A percentile compares a stretch with the other conserved stretches of the same genome.
These are phyloP conservation scores for Luzula sylvatica DNA, from an alignment of 176 grass and related monocot species.

Conservation along the genomic window DNA sequence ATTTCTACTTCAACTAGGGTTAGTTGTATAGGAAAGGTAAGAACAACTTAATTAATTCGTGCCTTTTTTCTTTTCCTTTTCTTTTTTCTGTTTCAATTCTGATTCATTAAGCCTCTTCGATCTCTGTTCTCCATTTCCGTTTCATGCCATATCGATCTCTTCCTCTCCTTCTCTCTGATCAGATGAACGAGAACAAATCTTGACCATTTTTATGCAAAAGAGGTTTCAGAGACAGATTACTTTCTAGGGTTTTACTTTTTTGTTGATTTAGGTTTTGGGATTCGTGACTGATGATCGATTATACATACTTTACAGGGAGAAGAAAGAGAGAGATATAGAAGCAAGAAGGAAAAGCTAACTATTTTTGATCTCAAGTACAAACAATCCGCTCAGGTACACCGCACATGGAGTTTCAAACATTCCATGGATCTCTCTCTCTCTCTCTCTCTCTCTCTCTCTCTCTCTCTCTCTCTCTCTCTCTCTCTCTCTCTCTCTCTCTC, in stretches of 20 bases:
- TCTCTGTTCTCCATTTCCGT: not conserved
- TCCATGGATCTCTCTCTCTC: too few relatives aligned
- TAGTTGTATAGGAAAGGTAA: constrained; percentile 17
- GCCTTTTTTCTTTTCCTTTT: constrained; percentile 6
- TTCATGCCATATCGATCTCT: not conserved
- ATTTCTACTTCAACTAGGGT: constrained; percentile 15
- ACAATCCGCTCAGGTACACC: too few relatives aligned
- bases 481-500: too few relatives aligned
- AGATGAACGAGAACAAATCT: constrained; percentile 7
- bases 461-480: too few relatives aligned
- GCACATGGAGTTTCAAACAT: too few relatives aligned
- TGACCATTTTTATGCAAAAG: not conserved
- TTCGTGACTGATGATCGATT: not conserved
- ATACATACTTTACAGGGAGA: not conserved
- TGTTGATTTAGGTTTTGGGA: not conserved
- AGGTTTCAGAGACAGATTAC: too few relatives aligned
- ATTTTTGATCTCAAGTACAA: too few relatives aligned
- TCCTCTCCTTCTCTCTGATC: not conserved
- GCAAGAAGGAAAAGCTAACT: not conserved
- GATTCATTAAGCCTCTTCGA: too few relatives aligned
- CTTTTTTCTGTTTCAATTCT: constrained; percentile 2
- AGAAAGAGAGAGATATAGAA: not conserved
- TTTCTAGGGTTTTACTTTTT: not conserved
- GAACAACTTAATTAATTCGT: constrained; percentile 7
- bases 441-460: too few relatives aligned